Evolutionary conservation across 208 protist species (phyloP).

Genomic region (Phytomonas francai): DNA sequence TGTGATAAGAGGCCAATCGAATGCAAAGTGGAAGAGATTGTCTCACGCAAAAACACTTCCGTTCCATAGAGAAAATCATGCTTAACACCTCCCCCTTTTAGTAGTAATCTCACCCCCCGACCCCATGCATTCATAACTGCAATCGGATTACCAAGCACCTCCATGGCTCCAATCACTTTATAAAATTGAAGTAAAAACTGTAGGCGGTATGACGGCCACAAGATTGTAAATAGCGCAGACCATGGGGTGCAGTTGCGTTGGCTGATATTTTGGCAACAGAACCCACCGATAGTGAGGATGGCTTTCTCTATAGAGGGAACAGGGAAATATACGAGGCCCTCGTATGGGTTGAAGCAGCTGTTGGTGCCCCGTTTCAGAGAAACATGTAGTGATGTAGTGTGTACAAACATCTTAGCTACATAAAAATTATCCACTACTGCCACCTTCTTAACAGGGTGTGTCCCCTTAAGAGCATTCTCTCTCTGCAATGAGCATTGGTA

Average conservation of each 20-base stretch:
- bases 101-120: constrained; percentile 47
- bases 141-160: constrained; percentile 65
- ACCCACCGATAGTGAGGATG: constrained; percentile 1
- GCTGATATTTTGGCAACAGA: constrained; percentile 19
- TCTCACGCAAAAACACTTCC: constrained; percentile 36
- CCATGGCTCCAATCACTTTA: constrained; percentile 68
- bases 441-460: background rate
- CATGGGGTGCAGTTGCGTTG: constrained; percentile 14
- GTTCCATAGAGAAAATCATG: constrained; percentile 23
- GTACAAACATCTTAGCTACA: constrained; percentile 33
- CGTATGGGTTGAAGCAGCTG: constrained; percentile 41
- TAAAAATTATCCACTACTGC: constrained; percentile 26
- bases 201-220: constrained; percentile 48
- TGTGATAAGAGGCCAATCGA: constrained; percentile 54
- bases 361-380: constrained; percentile 41
- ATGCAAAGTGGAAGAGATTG: constrained; percentile 63
- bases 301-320: constrained; percentile 42
- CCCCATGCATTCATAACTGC: constrained; percentile 44
- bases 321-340: constrained; percentile 17
- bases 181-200: constrained; percentile 65
- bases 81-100: constrained; percentile 6
- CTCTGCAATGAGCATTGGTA: background rate
- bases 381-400: constrained; percentile 24
- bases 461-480: background rate
- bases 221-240: constrained; percentile 3